Conservation (phyloP, 169 alveolate species). For the Plasmodium gonderi region DNA sequence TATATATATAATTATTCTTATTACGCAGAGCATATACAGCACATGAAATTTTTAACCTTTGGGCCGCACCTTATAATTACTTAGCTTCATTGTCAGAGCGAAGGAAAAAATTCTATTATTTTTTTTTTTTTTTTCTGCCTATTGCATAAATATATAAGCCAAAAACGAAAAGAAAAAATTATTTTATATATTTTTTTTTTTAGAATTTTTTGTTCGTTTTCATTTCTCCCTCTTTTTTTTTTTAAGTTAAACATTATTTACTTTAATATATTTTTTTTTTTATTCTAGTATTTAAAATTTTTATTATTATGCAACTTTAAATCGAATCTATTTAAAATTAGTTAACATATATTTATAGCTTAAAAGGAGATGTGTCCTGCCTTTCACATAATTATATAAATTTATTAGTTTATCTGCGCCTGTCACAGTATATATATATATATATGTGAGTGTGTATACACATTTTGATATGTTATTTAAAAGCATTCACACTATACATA, state of each 20-base stretch:
- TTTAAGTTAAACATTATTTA: neutral
- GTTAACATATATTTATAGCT: neutral
- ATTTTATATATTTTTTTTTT: neutral
- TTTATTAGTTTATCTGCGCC: neutral
- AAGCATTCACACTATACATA: neutral
- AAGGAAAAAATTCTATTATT: neutral
- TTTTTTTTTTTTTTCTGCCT: neutral
- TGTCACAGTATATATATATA: neutral
- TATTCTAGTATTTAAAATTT: neutral
- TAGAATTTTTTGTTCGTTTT: neutral
- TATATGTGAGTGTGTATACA: no score
- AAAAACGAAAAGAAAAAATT: neutral
- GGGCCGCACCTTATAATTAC: neutral
- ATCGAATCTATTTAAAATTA: neutral
- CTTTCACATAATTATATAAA: neutral
- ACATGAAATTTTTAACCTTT: neutral
- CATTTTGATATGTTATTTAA: neutral
- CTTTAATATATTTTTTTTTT: neutral
- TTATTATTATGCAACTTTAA: neutral
- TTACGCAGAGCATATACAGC: neutral
- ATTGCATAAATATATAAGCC: neutral
- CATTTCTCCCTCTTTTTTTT: neutral
- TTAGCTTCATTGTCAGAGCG: neutral
- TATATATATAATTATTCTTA: neutral
- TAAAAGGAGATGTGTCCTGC: neutral